Evolutionary conservation across 768 basidiomycete genomes (phyloP), one percentile per base, ranked within the genome.

Genomic region (Tulasnella sp.): DNA sequence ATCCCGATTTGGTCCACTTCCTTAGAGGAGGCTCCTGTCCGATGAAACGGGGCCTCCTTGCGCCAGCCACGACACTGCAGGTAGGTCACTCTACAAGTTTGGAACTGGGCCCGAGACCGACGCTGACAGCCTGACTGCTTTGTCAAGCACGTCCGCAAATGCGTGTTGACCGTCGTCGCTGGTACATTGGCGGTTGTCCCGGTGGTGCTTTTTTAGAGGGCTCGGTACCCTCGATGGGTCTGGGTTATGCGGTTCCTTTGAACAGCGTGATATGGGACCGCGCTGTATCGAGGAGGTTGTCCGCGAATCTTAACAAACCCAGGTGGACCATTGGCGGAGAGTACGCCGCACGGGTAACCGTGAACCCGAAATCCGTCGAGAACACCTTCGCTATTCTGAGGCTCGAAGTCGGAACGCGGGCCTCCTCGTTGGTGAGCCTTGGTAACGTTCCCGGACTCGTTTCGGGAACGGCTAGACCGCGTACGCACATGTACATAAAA

Each of bases 391-490:
- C 48, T 62, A 62, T 62, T n/a, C 31, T 62, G 58, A 16, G 58
- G 58, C 58, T 62, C 58, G 58, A 62, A 62, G 58, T 24, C 58
- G 58, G 31, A 42, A 10, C 58, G 58, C 58, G 58, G 58, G 58
- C 58, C 58, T 62, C 58, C 58, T 62, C 58, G 58, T 62, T 62
- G 58, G 58, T 62, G 58, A 62, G 58, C 58, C 58, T 16, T 62
- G 58, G 58, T 24, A 62, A 62, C 58, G 58, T 62, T 62, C 58
- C 21, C 18, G 7, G 46, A 48, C 46, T 62, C 27, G 58, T n/a
- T 62, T 27, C 27, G 58, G 31, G 58, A 62, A 62, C 58, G 58
- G 58, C 58, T 62, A 62, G 58, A 62, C 58, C 58, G 58, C 58
- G 58, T 34, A 31, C 58, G 58, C 58, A 16, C 27, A 27, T 62